These are phyloP conservation scores for Calonectria leucothoes DNA, from an alignment of 2,329 filamentous ascomycete genomes.

Conservation along the genomic window DNA sequence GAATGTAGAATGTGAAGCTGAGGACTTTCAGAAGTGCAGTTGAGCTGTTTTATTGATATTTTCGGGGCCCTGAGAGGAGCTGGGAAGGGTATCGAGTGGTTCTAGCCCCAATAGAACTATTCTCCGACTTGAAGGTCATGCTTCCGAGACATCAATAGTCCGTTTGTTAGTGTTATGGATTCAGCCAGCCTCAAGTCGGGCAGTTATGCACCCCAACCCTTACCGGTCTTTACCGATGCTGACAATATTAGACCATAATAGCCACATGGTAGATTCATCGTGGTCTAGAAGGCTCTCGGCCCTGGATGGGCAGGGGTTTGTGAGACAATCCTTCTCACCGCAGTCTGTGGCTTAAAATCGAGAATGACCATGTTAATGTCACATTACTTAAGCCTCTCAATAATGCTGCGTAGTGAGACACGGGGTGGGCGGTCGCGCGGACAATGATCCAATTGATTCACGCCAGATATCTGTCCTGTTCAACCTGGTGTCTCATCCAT, in stretches of 20 bases:
- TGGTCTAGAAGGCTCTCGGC: background rate
- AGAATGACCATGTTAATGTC: background rate
- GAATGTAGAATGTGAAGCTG: background rate
- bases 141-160: background rate
- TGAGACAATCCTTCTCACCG: background rate
- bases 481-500: background rate
- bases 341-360: background rate
- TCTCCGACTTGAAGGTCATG: background rate
- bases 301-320: background rate
- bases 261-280: background rate
- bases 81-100: background rate
- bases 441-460: background rate
- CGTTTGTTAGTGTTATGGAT: background rate
- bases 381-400: background rate
- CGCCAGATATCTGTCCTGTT: background rate
- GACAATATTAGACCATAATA: background rate
- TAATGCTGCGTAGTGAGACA: background rate
- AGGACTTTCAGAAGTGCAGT: background rate
- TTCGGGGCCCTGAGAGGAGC: background rate
- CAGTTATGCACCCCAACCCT: background rate
- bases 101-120: background rate
- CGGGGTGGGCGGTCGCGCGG: background rate
- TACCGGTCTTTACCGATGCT: background rate
- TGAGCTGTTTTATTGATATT: background rate
- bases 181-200: background rate